Evolutionary conservation across 1,139 yeast species (phyloP).

Genomic region (Kodamaea ohmeri): DNA sequence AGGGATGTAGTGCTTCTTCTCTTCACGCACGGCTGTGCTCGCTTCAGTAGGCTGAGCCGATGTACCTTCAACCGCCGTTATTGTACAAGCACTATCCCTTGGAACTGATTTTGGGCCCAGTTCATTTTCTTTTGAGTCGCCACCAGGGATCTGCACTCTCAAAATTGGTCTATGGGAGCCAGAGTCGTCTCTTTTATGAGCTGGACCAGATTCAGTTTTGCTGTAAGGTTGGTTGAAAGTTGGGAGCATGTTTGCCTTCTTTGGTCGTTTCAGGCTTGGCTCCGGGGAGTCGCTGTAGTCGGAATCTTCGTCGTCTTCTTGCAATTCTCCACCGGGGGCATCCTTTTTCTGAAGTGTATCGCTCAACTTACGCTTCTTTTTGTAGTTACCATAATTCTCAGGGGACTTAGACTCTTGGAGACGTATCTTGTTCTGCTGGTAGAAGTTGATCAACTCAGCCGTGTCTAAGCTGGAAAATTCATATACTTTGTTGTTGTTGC

Average conservation of each 20-base stretch:
- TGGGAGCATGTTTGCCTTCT: slow-evolving; percentile 22
- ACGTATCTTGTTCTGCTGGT: slow-evolving; percentile 31
- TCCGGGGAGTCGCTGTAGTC: slow-evolving; percentile 12
- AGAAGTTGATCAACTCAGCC: slow-evolving; percentile 56
- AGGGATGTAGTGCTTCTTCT: slow-evolving; percentile 16
- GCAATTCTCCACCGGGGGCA: slow-evolving; percentile 7
- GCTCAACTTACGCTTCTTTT: slow-evolving; percentile 26
- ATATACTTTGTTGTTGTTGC: slow-evolving; percentile 76
- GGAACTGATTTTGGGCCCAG: slow-evolving; percentile 5
- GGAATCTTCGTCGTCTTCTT: slow-evolving; percentile 9
- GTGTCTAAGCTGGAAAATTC: slow-evolving; percentile 79
- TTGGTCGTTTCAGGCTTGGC: slow-evolving; percentile 17
- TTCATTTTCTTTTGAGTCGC: slow-evolving; percentile 30
- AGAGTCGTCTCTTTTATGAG: slow-evolving; percentile 17
- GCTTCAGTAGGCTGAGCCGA: slow-evolving; percentile 8
- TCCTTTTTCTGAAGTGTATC: slow-evolving; percentile 17
- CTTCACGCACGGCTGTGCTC: slow-evolving; percentile 1
- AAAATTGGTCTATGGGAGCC: slow-evolving; percentile 41
- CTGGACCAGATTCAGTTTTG: slow-evolving; percentile 12
- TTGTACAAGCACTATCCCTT: slow-evolving; percentile 33
- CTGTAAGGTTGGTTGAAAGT: slow-evolving; percentile 24
- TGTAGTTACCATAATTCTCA: slow-evolving; percentile 51
- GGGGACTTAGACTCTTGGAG: slow-evolving; percentile 63
- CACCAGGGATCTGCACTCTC: slow-evolving; percentile 48
- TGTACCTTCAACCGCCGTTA: slow-evolving; percentile 38